Base-by-base conservation (phyloP, 1,139 yeast genomes). In the Pichia sp. region DNA sequence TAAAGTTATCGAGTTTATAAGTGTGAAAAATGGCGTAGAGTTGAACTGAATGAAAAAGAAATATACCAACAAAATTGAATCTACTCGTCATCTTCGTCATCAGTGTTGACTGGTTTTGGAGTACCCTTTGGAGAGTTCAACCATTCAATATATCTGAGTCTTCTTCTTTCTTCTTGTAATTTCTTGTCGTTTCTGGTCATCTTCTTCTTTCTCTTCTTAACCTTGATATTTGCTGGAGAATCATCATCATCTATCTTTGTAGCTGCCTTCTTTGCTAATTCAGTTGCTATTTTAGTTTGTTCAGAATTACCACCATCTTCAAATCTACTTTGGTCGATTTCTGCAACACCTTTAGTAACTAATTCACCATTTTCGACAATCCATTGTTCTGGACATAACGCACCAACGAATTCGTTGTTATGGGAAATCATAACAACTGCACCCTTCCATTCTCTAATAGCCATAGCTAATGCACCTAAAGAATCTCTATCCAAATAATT, bases 391-490 rank as follows among this genome's bases (percentile, higher is more conserved):
- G 97, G 97, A 64, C 97, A 89, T 55, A 91, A 69, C 3, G 98
- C 97, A 44, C 96, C 95, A 34, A 89, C 96, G 56, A 91, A 91
- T 65, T 91, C 98, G 58, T 81, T 84, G 70, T 89, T 89, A 70
- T 91, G 98, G 47, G 97, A 88, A 69, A 91, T 91, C 95, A 91
- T 87, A 47, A 89, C 95, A 47, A 91, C 97, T 67, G 97, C 97
- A 60, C 98, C 98, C 49, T 78, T 67, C 97, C 97, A 91, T 63
- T 88, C 96, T 66, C 96, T 80, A 59, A 91, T 91, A 41, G 98
- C 98, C 55, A 89, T 78, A 16, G 98, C 97, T 53, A 91, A 74
- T 37, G 97, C 98, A 60, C 98, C 98, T 49, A 91, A 72, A 22
- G 97, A 89, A 62, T 91, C 98, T 70, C 98, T 80, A 66, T 91